Base-by-base conservation (phyloP, 495 filamentous ascomycete species). In the Annulohypoxylon bovei region DNA sequence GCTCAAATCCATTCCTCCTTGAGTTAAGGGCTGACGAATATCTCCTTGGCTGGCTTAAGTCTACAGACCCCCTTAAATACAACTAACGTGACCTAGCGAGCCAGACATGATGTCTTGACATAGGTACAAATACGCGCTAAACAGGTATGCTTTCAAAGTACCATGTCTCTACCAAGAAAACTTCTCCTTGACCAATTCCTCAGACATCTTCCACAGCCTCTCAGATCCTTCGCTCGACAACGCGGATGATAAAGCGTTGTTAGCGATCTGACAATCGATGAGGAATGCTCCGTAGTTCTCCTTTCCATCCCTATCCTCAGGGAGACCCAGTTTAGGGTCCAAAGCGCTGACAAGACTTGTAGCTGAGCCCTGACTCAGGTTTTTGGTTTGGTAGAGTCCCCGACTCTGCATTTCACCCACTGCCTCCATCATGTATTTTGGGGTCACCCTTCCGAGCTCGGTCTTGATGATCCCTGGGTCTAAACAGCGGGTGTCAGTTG, bases 111-210 rank as follows among this genome's bases (percentile, higher is more conserved):
- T n/a, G n/a, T n/a, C n/a, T n/a, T n/a, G n/a, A n/a, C n/a, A n/a
- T n/a, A n/a, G n/a, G n/a, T n/a, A n/a, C n/a, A n/a, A n/a, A n/a
- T n/a, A n/a, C n/a, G n/a, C n/a, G n/a, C n/a, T n/a, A n/a, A n/a
- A 35, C 33, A 2, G n/a, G 2, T 11, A n/a, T 25, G 9, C 22
- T 6, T 18, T 40, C 55, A 8, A 2, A 44, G 6, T 44, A 11
- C n/a, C 30, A 12, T 27, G 11, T 23, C 22, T 37, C 59, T 12
- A 67, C 68, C 68, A 71, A 57, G 50, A 22, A 28, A 86, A 86
- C 42, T 74, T 78, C 76, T 86, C 72, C 44, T 82, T 81, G 37
- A 85, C 82, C 61, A 88, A 49, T 62, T 81, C 76, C 74, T 88
- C 85, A 22, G 81, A 83, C 14, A 83, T 14, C 16, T 72, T 69